A percentile compares a stretch with the other conserved stretches of the same genome.
Evolutionary conservation across 805 yeast genomes (phyloP).

Genomic region (Danielia oregonensis): DNA sequence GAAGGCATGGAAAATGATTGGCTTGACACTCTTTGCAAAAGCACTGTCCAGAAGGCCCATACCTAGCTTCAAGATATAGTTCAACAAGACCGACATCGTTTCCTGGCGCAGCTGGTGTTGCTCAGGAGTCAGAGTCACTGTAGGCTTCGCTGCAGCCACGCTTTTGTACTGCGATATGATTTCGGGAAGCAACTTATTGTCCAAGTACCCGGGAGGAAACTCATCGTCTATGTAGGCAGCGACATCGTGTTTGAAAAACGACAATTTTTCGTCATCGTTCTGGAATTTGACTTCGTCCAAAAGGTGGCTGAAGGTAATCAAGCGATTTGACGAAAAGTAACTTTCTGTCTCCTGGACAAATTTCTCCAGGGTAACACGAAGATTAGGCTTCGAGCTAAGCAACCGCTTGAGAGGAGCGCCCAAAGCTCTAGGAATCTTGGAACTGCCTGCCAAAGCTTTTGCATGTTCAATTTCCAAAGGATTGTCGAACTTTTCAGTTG

Average conservation of each 20-base stretch:
- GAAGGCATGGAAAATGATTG: slow-evolving; percentile 62
- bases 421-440: slow-evolving; percentile 34
- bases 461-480: slow-evolving; percentile 3
- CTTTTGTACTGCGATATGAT: slow-evolving; percentile 40
- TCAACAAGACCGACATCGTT: slow-evolving; percentile 34
- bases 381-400: slow-evolving; percentile 31
- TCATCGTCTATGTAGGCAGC: slow-evolving; percentile 20
- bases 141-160: slow-evolving; percentile 24
- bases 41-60: slow-evolving; percentile 23
- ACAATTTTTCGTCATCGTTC: slow-evolving; percentile 50
- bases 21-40: slow-evolving; percentile 47
- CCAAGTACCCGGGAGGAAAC: slow-evolving; percentile 53
- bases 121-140: slow-evolving; percentile 24
- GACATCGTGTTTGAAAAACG: slow-evolving; percentile 32
- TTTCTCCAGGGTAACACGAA: slow-evolving; percentile 27
- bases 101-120: slow-evolving; percentile 34
- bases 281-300: slow-evolving; percentile 55
- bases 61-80: slow-evolving; percentile 38
- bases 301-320: slow-evolving; percentile 51
- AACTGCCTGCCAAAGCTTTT: slow-evolving; percentile 6
- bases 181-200: slow-evolving; percentile 68
- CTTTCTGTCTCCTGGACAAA: slow-evolving; percentile 24
- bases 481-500: slow-evolving; percentile 14
- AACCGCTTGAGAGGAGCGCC: slow-evolving; percentile 38
- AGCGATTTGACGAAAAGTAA: slow-evolving; percentile 35